A percentile compares a stretch with the other conserved stretches of the same genome.
Evolutionary conservation across 306 rosid genomes (phyloP).

Genomic region (Prosopis cineraria): DNA sequence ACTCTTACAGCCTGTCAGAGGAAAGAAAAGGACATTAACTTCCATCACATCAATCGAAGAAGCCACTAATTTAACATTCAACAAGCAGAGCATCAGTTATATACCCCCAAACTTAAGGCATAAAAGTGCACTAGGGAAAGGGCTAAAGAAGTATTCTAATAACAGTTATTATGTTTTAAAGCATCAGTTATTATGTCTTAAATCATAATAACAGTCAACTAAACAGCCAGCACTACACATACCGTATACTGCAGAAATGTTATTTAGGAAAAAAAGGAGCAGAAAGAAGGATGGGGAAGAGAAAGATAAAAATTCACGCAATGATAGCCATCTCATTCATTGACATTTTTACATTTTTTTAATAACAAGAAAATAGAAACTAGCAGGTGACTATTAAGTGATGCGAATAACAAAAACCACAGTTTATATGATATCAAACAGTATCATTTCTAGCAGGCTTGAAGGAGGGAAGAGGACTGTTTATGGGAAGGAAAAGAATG

Average conservation of each 20-base stretch:
- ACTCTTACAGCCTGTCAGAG: slow-evolving; percentile 87
- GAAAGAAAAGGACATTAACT: slow-evolving; percentile 31
- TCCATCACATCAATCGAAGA: slow-evolving; percentile 29
- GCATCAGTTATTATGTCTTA: background rate
- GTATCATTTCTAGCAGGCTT: background rate
- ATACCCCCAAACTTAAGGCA: slow-evolving; percentile 1
- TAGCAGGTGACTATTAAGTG: background rate
- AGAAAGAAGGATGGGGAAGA: background rate
- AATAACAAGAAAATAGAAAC: background rate
- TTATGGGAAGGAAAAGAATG: no score
- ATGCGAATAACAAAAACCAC: background rate
- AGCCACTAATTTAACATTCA: slow-evolving; percentile 8
- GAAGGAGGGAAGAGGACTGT: background rate
- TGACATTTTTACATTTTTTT: slow-evolving; percentile 4
- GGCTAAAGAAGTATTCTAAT: background rate
- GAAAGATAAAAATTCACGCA: slow-evolving; percentile 18
- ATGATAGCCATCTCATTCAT: background rate
- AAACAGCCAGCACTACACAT: background rate
- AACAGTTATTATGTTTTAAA: no score
- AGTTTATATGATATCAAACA: background rate
- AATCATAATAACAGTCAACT: background rate
- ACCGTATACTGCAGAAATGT: background rate
- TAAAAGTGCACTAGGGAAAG: background rate
- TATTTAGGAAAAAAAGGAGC: background rate
- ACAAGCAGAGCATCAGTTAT: slow-evolving; percentile 24